A percentile compares a stretch with the other conserved stretches of the same genome.
Evolutionary conservation across 164 flowering plant genomes (phyloP).

Genomic region (Nelumbo lutea): DNA sequence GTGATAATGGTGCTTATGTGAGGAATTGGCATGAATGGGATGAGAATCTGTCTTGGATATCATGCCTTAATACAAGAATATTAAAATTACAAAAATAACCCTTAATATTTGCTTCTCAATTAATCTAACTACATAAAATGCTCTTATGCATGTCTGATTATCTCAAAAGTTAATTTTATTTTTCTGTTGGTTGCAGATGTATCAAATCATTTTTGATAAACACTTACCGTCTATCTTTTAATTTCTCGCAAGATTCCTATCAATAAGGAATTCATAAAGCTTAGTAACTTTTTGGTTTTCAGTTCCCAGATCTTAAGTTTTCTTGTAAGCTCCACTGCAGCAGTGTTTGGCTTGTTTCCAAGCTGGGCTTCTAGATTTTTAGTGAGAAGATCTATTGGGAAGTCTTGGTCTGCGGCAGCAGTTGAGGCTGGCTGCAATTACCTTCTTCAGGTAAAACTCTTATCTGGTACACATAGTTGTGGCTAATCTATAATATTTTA

Average conservation of each 20-base stretch:
- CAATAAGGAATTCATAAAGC: background rate
- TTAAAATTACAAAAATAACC: too few species aligned
- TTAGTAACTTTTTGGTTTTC: conserved; percentile 20
- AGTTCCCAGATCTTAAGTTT: conserved; percentile 45
- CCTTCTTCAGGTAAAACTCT: conserved; percentile 47
- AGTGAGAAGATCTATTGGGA: conserved; percentile 49
- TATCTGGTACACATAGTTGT: background rate
- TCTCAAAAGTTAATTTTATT: background rate
- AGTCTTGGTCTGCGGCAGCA: conserved; percentile 63
- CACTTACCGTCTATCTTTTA: background rate
- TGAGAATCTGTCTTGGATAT: too few species aligned
- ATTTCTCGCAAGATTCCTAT: background rate
- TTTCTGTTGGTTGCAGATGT: background rate
- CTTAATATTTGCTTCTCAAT: too few species aligned
- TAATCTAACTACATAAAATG: too few species aligned
- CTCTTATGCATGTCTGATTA: too few species aligned
- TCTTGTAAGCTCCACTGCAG: conserved; percentile 38
- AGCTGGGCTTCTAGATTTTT: conserved; percentile 30
- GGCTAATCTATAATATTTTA: background rate
- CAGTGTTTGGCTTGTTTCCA: conserved; percentile 59
- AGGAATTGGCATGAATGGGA: too few species aligned
- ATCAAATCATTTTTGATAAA: background rate
- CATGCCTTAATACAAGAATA: too few species aligned
- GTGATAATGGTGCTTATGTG: too few species aligned
- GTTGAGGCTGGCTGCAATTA: conserved; percentile 59